phyloP scores from a whole-genome alignment of 2,329 filamentous ascomycete species.

The Neofusicoccum sp. region DNA sequence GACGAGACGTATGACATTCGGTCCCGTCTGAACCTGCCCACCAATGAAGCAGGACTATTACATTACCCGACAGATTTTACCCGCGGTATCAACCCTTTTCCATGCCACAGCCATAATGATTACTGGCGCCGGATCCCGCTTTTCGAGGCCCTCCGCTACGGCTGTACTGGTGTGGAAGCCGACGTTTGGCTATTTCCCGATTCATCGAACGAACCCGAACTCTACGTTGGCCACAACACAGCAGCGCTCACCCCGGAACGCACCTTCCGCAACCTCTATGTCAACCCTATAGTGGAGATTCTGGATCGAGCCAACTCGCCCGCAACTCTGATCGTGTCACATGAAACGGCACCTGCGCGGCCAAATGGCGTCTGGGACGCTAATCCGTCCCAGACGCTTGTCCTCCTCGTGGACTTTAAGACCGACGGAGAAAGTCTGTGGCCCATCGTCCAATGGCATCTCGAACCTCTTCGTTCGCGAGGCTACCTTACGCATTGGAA shows the following conservation, averaged over 20 bases:
- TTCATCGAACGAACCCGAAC: conserved; percentile 39
- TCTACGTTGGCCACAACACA: conserved; percentile 55
- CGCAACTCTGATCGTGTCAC: neutral
- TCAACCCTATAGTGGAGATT: conserved; percentile 51
- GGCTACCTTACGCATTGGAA: conserved; percentile 54
- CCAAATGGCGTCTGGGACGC: conserved; percentile 53
- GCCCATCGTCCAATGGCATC: conserved; percentile 40
- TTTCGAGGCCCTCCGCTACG: conserved; percentile 54
- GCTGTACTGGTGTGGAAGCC: conserved; percentile 57
- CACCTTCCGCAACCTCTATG: conserved; percentile 53
- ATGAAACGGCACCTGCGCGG: conserved; percentile 21
- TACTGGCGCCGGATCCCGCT: conserved; percentile 57
- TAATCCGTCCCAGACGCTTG: conserved; percentile 47
- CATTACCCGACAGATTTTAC: conserved; percentile 49
- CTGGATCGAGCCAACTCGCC: conserved; percentile 51
- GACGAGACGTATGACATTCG: conserved; percentile 32
- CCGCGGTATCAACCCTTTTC: conserved; percentile 49
- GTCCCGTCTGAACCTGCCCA: conserved; percentile 41
- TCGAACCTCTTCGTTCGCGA: conserved; percentile 47
- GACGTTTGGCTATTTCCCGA: conserved; percentile 55
- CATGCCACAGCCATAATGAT: conserved; percentile 59
- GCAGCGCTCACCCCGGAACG: conserved; percentile 45
- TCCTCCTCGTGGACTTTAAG: conserved; percentile 55
- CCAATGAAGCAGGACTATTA: conserved; percentile 31
- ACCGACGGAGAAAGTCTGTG: conserved; percentile 37